Evolutionary conservation across 2,329 filamentous ascomycete genomes (phyloP).

Genomic region (Aspergillus floridensis): DNA sequence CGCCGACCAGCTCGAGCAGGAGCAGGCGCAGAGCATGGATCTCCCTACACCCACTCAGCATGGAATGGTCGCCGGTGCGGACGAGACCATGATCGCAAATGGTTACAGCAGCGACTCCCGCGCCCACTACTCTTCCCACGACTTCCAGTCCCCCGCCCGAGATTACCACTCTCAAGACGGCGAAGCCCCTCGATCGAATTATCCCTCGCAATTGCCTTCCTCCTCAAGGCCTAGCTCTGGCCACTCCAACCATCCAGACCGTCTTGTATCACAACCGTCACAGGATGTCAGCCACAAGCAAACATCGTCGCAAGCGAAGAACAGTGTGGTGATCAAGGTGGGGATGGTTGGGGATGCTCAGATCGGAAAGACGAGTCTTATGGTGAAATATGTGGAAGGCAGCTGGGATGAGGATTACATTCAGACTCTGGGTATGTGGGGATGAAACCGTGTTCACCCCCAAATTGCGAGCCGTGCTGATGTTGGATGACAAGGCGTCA

Average conservation of each 20-base stretch:
- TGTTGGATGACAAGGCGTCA: constrained; percentile 64
- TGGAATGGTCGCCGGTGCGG: constrained; percentile 33
- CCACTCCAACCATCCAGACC: constrained; percentile 45
- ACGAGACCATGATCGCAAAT: constrained; percentile 36
- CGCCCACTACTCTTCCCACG: constrained; percentile 50
- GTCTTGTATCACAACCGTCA: constrained; percentile 50
- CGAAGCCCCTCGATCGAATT: constrained; percentile 43
- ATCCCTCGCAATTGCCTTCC: constrained; percentile 40
- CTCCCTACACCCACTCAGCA: constrained; percentile 25
- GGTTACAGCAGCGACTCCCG: constrained; percentile 46
- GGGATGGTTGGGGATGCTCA: constrained; percentile 99
- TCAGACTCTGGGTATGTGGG: constrained; percentile 72
- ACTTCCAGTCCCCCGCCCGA: constrained; percentile 31
- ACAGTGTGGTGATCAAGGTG: constrained; percentile 93
- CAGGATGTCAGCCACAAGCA: constrained; percentile 50
- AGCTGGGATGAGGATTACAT: constrained; percentile 99
- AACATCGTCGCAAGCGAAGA: constrained; percentile 43
- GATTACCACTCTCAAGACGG: constrained; percentile 48
- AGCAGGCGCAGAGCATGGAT: constrained; percentile 19
- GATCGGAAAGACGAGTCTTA: constrained; percentile 97
- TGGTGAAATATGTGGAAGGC: constrained; percentile 99
- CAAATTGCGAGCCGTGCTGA: constrained; percentile 8
- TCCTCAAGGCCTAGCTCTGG: constrained; percentile 51
- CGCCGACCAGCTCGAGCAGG: constrained; percentile 19
- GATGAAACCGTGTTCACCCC: not conserved